Conservation (phyloP, 192 early-diverging fungal genomes). For the Coemansia sp. region DNA sequence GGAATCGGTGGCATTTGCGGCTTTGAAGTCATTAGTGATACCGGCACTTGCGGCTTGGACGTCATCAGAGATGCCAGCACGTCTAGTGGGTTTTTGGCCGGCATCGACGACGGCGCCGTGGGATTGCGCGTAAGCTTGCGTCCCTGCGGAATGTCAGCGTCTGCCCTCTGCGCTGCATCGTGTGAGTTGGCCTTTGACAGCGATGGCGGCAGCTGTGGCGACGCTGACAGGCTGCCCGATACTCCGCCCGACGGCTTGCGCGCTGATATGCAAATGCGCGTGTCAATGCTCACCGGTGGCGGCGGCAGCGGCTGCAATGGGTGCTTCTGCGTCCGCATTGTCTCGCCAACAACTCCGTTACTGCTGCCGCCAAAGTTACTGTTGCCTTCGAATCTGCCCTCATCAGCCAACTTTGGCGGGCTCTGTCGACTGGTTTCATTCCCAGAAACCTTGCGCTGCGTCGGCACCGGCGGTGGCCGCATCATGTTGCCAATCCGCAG, state of each 20-base stretch:
- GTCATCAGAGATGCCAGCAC: constrained; percentile 39
- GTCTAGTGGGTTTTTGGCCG: constrained; percentile 27
- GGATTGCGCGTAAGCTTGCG: constrained; percentile 30
- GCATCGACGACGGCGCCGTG: constrained; percentile 6
- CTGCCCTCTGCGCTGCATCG: background rate
- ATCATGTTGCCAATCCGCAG: constrained; percentile 42
- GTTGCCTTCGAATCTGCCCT: constrained; percentile 3
- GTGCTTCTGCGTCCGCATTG: background rate
- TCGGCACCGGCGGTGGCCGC: constrained; percentile 20
- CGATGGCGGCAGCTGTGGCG: constrained; percentile 14
- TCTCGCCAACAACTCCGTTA: background rate
- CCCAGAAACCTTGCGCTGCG: constrained; percentile 7
- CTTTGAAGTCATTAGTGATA: constrained; percentile 18
- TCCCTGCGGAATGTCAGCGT: constrained; percentile 10
- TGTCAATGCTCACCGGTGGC: constrained; percentile 18
- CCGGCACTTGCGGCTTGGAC: background rate
- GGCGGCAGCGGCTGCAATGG: constrained; percentile 6
- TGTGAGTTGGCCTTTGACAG: constrained; percentile 1
- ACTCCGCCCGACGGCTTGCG: constrained; percentile 19
- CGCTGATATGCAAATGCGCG: constrained; percentile 41
- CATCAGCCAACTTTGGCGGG: constrained; percentile 14
- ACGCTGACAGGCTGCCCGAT: constrained; percentile 4
- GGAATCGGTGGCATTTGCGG: constrained; percentile 7
- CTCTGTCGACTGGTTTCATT: constrained; percentile 16
- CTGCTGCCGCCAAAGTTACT: constrained; percentile 9